A percentile compares a stretch with the other conserved stretches of the same genome.
Evolutionary conservation across 345 rosid species (phyloP).

Genomic region (Moringa oleifera): DNA sequence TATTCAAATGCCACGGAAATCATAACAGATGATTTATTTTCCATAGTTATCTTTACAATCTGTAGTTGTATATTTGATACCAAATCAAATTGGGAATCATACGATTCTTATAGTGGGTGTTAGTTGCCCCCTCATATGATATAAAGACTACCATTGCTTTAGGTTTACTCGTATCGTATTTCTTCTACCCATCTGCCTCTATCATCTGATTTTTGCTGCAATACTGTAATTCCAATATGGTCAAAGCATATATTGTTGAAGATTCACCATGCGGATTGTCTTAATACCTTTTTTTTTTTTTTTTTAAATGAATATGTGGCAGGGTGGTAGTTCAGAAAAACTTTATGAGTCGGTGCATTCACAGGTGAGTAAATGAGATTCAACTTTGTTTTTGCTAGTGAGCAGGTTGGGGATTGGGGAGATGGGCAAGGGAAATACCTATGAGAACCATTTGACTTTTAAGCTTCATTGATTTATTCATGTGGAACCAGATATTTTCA

Average conservation of each 20-base stretch:
- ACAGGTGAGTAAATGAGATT: constrained; percentile 61
- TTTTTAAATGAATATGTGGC: constrained; percentile 14
- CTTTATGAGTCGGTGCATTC: constrained; percentile 90
- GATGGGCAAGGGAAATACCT: too few species aligned
- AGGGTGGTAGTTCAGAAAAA: constrained; percentile 88
- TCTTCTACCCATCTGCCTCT: not conserved
- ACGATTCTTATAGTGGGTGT: too few species aligned
- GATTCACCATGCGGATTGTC: too few species aligned
- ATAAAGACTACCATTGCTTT: not conserved
- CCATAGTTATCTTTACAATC: too few species aligned
- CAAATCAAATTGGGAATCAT: too few species aligned
- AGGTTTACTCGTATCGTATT: not conserved
- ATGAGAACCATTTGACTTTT: not conserved
- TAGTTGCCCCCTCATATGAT: not conserved
- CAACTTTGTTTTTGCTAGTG: too few species aligned
- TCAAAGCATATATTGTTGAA: too few species aligned
- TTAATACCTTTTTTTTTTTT: too few species aligned
- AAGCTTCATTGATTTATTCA: constrained; percentile 1
- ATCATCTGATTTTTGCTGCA: not conserved
- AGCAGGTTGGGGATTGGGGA: too few species aligned
- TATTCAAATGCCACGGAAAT: too few species aligned
- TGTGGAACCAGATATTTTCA: constrained; percentile 58
- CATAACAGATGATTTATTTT: not conserved
- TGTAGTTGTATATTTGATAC: too few species aligned
- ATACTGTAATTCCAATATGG: too few species aligned